A percentile compares a stretch with the other conserved stretches of the same genome.
Conservation (phyloP, 2,329 filamentous ascomycete genomes). For the Exophiala sideris region DNA sequence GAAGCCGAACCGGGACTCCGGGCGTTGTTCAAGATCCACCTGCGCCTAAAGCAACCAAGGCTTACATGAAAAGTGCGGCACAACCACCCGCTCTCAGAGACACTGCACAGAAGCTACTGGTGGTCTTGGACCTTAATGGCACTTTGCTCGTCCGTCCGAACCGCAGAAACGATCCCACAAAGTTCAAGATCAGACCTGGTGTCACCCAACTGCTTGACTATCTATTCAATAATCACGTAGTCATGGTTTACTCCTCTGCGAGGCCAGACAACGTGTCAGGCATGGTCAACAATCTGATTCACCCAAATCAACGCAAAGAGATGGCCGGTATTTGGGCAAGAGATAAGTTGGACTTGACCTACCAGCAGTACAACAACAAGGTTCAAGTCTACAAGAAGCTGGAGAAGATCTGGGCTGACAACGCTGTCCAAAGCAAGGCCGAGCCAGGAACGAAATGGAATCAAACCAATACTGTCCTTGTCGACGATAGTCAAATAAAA, state of each 20-base stretch:
- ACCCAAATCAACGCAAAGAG: conserved; percentile 52
- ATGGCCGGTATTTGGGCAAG: conserved; percentile 75
- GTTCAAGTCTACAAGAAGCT: conserved; percentile 91
- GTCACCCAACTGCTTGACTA: conserved; percentile 68
- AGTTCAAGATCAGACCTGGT: conserved; percentile 65
- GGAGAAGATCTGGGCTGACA: conserved; percentile 63
- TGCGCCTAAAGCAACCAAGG: conserved; percentile 57
- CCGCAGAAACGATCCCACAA: conserved; percentile 46
- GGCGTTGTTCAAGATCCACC: conserved; percentile 9
- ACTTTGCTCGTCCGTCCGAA: conserved; percentile 72
- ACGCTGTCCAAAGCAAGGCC: conserved; percentile 45
- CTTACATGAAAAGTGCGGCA: conserved; percentile 60
- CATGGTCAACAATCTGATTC: conserved; percentile 62
- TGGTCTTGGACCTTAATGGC: conserved; percentile 91
- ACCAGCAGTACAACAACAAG: conserved; percentile 62
- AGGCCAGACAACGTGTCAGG: conserved; percentile 65
- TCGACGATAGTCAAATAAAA: conserved; percentile 83
- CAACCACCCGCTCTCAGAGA: conserved; percentile 42
- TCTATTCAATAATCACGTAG: conserved; percentile 68
- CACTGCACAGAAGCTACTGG: conserved; percentile 62
- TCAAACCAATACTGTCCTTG: conserved; percentile 81
- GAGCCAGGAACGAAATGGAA: conserved; percentile 53
- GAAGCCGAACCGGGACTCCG: neutral
- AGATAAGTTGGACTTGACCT: conserved; percentile 67
- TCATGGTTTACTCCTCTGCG: conserved; percentile 91